Percentiles rank a stretch among this genome's conserved stretches.
phyloP scores from a whole-genome alignment of 2,329 filamentous ascomycete genomes.

The Xylariaceae sp. region DNA sequence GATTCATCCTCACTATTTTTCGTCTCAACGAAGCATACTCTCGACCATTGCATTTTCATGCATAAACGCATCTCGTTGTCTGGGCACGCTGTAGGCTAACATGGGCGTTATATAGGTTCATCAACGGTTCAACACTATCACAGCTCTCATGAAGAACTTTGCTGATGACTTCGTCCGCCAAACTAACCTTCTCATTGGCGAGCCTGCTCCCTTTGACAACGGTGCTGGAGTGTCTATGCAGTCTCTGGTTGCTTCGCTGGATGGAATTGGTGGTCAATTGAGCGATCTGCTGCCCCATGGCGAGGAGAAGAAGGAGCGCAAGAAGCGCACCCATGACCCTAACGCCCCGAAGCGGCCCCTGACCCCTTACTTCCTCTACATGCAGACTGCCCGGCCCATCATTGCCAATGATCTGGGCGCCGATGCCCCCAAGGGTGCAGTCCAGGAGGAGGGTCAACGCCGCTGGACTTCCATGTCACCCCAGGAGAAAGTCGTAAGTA shows the following conservation, averaged over 20 bases:
- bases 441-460: conserved; percentile 79
- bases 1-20: too few species aligned
- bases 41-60: too few species aligned
- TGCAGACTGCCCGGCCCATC: conserved; percentile 77
- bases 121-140: conserved; percentile 70
- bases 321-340: conserved; percentile 81
- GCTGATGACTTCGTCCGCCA: conserved; percentile 82
- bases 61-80: too few species aligned
- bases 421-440: conserved; percentile 75
- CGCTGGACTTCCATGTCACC: conserved; percentile 77
- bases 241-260: conserved; percentile 46
- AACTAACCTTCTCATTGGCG: conserved; percentile 75
- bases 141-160: conserved; percentile 72
- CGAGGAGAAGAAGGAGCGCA: conserved; percentile 79
- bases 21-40: too few species aligned
- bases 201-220: conserved; percentile 48
- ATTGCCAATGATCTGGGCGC: conserved; percentile 73
- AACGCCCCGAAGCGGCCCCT: conserved; percentile 92
- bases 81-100: conserved; percentile 1
- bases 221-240: conserved; percentile 35
- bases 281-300: conserved; percentile 45
- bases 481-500: conserved; percentile 55
- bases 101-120: conserved; percentile 52
- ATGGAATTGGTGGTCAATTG: conserved; percentile 44
- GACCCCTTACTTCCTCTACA: conserved; percentile 93